A percentile compares a stretch with the other conserved stretches of the same genome.
Evolutionary conservation across 768 basidiomycete genomes (phyloP).

Genomic region (Kwoniella mangroviensis): DNA sequence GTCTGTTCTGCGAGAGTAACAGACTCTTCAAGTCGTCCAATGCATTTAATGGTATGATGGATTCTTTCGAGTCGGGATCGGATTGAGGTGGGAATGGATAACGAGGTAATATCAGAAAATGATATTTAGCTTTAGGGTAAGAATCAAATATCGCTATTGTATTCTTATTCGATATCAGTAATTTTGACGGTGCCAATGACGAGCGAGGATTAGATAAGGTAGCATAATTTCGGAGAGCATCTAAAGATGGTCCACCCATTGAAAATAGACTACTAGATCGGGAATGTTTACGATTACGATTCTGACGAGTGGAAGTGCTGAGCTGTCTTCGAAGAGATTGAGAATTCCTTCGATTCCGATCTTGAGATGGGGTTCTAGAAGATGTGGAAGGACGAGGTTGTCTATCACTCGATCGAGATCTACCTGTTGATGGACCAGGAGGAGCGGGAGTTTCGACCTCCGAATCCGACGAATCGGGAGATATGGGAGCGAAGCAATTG

Average conservation of each 20-base stretch:
- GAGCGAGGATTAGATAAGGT: slow-evolving; percentile 29
- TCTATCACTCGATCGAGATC: background rate
- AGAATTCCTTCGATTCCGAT: background rate
- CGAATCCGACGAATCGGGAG: background rate
- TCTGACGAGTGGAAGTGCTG: background rate
- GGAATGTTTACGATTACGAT: background rate
- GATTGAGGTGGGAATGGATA: slow-evolving; percentile 58
- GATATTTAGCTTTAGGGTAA: slow-evolving; percentile 70
- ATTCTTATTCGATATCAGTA: slow-evolving; percentile 34
- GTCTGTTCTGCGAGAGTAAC: slow-evolving; percentile 63
- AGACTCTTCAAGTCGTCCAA: slow-evolving; percentile 67
- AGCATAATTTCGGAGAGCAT: slow-evolving; percentile 41
- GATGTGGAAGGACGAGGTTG: background rate
- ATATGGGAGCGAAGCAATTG: slow-evolving; percentile 21
- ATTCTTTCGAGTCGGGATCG: slow-evolving; percentile 38
- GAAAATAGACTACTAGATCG: slow-evolving; percentile 6
- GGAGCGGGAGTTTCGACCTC: background rate
- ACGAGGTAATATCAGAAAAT: slow-evolving; percentile 81
- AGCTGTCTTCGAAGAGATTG: background rate
- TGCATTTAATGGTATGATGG: slow-evolving; percentile 55
- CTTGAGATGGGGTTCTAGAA: background rate
- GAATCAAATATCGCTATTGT: slow-evolving; percentile 52
- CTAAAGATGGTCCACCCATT: slow-evolving; percentile 17
- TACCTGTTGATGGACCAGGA: background rate
- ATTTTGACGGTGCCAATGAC: slow-evolving; percentile 29